Percentiles rank a stretch among this genome's conserved stretches.
phyloP scores from a whole-genome alignment of 208 protist species.

The Porcisia hertigi region DNA sequence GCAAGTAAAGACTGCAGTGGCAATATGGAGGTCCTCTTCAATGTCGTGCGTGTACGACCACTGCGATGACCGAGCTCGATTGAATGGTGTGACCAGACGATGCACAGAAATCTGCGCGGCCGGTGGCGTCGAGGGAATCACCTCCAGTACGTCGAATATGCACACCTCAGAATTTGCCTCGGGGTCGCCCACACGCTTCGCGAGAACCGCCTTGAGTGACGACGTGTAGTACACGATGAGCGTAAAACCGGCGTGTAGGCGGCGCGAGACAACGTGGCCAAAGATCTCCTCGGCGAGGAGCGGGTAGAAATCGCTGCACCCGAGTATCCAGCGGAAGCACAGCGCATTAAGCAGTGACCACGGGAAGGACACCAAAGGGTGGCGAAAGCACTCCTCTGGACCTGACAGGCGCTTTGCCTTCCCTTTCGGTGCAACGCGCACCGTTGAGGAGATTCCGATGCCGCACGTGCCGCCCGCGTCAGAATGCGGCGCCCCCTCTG shows the following conservation, averaged over 20 bases:
- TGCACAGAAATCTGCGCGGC: conserved; percentile 29
- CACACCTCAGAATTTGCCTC: conserved; percentile 20
- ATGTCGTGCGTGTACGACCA: conserved; percentile 39
- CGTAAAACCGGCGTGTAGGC: conserved; percentile 51
- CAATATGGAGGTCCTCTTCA: conserved; percentile 62
- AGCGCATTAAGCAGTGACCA: conserved; percentile 53
- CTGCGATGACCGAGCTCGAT: conserved; percentile 15
- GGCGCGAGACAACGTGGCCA: conserved; percentile 56
- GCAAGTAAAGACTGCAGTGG: conserved; percentile 74
- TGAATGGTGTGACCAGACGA: conserved; percentile 41
- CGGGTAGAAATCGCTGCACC: conserved; percentile 40
- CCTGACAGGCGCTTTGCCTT: neutral
- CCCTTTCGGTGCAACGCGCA: neutral
- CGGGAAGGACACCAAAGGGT: conserved; percentile 35
- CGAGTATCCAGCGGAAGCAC: conserved; percentile 61
- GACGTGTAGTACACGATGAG: conserved; percentile 52
- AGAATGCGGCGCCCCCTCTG: conserved; percentile 13
- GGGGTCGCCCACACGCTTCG: conserved; percentile 17
- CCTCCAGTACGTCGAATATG: conserved; percentile 60
- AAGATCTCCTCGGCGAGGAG: conserved; percentile 50
- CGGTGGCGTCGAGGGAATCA: neutral
- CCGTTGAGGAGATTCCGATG: neutral
- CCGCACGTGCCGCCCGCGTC: neutral
- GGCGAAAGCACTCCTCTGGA: conserved; percentile 11
- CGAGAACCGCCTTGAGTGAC: conserved; percentile 48